These are phyloP conservation scores for Triticum timopheevii DNA, from an alignment of 176 grass and related monocot species.

Conservation along the genomic window DNA sequence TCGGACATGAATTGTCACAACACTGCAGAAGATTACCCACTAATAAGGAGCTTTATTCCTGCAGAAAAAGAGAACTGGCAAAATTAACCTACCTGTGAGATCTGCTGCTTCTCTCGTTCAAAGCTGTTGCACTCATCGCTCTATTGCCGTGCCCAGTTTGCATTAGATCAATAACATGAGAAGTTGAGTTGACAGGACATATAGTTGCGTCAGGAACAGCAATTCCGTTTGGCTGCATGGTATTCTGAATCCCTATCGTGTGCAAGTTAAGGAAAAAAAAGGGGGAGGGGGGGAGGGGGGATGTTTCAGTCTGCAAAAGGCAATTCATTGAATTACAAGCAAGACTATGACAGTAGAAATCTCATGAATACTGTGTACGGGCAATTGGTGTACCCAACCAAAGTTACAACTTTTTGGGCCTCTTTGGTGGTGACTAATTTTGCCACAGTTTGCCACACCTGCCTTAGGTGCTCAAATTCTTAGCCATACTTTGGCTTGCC, in stretches of 20 bases:
- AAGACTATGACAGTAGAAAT: conserved; percentile 7
- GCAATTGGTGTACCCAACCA: neutral
- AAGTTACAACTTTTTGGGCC: neutral
- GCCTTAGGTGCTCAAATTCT: no score
- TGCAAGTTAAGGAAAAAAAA: conserved; percentile 59
- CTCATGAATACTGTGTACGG: neutral
- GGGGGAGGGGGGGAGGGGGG: no score
- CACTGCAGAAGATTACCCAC: conserved; percentile 45
- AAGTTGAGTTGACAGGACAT: conserved; percentile 70
- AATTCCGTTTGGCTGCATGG: conserved; percentile 70
- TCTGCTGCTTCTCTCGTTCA: conserved; percentile 93
- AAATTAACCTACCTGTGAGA: conserved; percentile 67
- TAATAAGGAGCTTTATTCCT: conserved; percentile 12
- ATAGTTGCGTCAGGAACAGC: conserved; percentile 84
- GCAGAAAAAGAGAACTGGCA: conserved; percentile 7
- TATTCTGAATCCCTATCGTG: conserved; percentile 77
- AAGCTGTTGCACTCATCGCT: conserved; percentile 76
- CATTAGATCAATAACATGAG: conserved; percentile 84
- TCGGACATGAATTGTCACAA: conserved; percentile 73
- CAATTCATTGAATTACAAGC: conserved; percentile 19
- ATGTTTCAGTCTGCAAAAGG: conserved; percentile 1
- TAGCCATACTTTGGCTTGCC: no score
- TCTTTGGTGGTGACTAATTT: no score
- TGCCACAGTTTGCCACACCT: no score
- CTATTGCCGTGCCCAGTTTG: conserved; percentile 68